Conservation (phyloP, 805 yeast genomes). For the Priceomyces medius region DNA sequence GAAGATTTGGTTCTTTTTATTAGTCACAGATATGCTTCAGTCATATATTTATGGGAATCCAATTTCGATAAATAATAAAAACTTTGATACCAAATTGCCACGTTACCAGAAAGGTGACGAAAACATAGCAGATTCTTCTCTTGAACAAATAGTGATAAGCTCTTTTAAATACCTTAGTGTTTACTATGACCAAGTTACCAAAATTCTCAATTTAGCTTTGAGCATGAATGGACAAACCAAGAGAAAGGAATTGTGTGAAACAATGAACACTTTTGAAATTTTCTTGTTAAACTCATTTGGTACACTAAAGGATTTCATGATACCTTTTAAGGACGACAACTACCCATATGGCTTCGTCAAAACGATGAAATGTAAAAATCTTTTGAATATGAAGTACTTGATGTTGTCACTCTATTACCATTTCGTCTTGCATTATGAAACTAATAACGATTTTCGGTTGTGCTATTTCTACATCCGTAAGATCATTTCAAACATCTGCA, state of each 20-base stretch:
- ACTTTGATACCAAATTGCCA: slow-evolving; percentile 31
- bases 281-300: slow-evolving; percentile 32
- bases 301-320: slow-evolving; percentile 15
- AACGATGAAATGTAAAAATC: slow-evolving; percentile 26
- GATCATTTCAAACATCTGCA: slow-evolving; percentile 18
- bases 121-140: slow-evolving; percentile 30
- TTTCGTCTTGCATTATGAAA: slow-evolving; percentile 42
- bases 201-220: slow-evolving; percentile 22
- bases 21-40: slow-evolving; percentile 28
- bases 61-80: slow-evolving; percentile 24
- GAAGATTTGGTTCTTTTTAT: slow-evolving; percentile 38
- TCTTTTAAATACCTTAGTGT: slow-evolving; percentile 27
- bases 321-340: slow-evolving; percentile 15
- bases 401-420: slow-evolving; percentile 28
- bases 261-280: slow-evolving; percentile 36
- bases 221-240: slow-evolving; percentile 17
- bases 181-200: slow-evolving; percentile 27
- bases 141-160: slow-evolving; percentile 37
- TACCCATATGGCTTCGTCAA: slow-evolving; percentile 21
- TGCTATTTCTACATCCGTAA: slow-evolving; percentile 37
- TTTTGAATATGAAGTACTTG: slow-evolving; percentile 28
- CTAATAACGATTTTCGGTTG: slow-evolving; percentile 20
- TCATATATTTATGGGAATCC: slow-evolving; percentile 37
- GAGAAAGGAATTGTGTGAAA: slow-evolving; percentile 17
- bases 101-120: slow-evolving; percentile 33